Conservation (phyloP, 352 stramenopile genomes). For the Globisporangium canariense region DNA sequence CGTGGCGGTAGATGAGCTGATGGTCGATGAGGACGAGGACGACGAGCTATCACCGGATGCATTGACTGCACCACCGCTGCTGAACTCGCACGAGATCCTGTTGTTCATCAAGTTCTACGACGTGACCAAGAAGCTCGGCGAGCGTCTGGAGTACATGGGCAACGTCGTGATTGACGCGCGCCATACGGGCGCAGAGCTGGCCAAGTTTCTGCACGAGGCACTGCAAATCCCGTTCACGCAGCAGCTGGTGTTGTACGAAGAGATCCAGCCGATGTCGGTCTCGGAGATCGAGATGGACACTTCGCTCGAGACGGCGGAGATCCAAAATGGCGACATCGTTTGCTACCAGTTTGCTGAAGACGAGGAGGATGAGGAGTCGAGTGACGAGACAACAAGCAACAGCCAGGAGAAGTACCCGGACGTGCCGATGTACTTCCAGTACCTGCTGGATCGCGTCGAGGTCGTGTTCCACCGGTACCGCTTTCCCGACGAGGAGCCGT, state of each 20-base stretch:
- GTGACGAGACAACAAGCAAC: conserved; percentile 20
- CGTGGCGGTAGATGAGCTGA: neutral
- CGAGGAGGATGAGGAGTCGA: conserved; percentile 20
- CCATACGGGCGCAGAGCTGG: conserved; percentile 51
- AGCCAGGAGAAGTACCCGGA: conserved; percentile 56
- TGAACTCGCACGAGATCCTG: conserved; percentile 54
- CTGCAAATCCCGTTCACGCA: conserved; percentile 44
- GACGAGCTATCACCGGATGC: conserved; percentile 13
- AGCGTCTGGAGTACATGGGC: conserved; percentile 76
- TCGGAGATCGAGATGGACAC: conserved; percentile 48
- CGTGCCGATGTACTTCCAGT: conserved; percentile 78
- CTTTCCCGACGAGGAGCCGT: conserved; percentile 39
- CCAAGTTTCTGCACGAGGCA: conserved; percentile 45
- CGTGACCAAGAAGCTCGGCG: conserved; percentile 42
- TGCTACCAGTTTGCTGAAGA: conserved; percentile 67
- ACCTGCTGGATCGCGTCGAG: conserved; percentile 78
- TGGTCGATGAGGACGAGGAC: conserved; percentile 10
- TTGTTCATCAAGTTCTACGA: conserved; percentile 88
- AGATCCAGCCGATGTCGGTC: conserved; percentile 65
- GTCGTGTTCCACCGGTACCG: conserved; percentile 62
- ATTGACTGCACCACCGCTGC: conserved; percentile 1
- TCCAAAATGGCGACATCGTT: conserved; percentile 84
- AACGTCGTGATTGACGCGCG: conserved; percentile 72
- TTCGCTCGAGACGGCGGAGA: conserved; percentile 48
- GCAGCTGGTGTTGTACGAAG: conserved; percentile 71